Evolutionary conservation across 2,329 filamentous ascomycete species (phyloP).

Genomic region (Penicillium sp.): DNA sequence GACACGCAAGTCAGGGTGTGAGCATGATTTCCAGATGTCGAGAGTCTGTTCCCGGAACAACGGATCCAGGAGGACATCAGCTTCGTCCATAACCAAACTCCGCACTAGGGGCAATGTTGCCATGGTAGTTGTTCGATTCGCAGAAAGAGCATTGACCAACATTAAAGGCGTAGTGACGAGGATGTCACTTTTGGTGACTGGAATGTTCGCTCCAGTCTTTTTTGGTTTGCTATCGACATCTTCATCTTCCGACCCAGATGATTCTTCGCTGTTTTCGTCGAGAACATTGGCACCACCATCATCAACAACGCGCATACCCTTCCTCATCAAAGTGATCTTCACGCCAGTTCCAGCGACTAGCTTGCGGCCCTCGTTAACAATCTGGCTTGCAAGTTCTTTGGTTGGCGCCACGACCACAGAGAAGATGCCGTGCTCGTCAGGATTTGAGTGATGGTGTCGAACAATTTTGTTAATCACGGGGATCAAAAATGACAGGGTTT

Average conservation of each 20-base stretch:
- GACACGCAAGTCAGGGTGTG: slow-evolving; percentile 65
- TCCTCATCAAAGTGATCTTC: slow-evolving; percentile 77
- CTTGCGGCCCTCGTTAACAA: slow-evolving; percentile 79
- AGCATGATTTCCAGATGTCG: slow-evolving; percentile 77
- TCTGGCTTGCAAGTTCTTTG: slow-evolving; percentile 77
- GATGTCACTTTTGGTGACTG: slow-evolving; percentile 71
- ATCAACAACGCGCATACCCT: slow-evolving; percentile 68
- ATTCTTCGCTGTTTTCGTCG: slow-evolving; percentile 40
- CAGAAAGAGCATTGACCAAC: slow-evolving; percentile 70
- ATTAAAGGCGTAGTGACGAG: slow-evolving; percentile 77
- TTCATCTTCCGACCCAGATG: slow-evolving; percentile 41
- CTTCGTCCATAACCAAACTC: slow-evolving; percentile 84
- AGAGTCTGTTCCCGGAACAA: slow-evolving; percentile 88
- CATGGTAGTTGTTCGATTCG: slow-evolving; percentile 44
- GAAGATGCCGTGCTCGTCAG: slow-evolving; percentile 59
- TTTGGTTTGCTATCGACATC: slow-evolving; percentile 26
- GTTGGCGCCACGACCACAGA: slow-evolving; percentile 76
- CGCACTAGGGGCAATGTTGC: slow-evolving; percentile 64
- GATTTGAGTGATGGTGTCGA: slow-evolving; percentile 50
- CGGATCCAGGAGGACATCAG: slow-evolving; percentile 87
- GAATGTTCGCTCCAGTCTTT: slow-evolving; percentile 38
- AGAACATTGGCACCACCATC: slow-evolving; percentile 40
- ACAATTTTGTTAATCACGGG: slow-evolving; percentile 78
- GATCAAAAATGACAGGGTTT: slow-evolving; percentile 90
- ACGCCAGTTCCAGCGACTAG: slow-evolving; percentile 73